Conservation (phyloP, 768 basidiomycete species). For the Suillus plorans region DNA sequence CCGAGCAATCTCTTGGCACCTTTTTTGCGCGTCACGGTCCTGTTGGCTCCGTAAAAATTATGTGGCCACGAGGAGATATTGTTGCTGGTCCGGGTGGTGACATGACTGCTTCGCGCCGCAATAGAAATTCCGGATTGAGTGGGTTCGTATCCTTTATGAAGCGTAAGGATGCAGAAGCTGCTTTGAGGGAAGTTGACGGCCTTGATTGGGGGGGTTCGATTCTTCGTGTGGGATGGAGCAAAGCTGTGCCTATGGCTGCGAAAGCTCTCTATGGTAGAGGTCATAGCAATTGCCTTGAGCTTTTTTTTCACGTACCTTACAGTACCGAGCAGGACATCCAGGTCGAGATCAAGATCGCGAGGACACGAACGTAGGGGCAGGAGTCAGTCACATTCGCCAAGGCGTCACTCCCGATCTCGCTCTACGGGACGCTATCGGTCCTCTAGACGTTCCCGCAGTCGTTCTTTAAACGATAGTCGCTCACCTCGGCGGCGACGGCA, state of each 20-base stretch:
- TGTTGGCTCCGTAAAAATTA: conserved; percentile 95
- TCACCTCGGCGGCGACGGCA: conserved; percentile 42
- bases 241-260: conserved; percentile 84
- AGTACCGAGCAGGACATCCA: conserved; percentile 20
- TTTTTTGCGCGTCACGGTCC: conserved; percentile 92
- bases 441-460: conserved; percentile 51
- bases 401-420: conserved; percentile 36
- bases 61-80: conserved; percentile 94
- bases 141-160: conserved; percentile 99
- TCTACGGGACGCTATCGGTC: conserved; percentile 36
- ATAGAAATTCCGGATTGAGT: conserved; percentile 76
- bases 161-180: conserved; percentile 85
- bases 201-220: conserved; percentile 92
- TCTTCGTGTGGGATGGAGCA: conserved; percentile 94
- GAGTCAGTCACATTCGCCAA: conserved; percentile 29
- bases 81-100: conserved; percentile 68
- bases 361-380: conserved; percentile 26
- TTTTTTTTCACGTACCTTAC: neutral
- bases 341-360: conserved; percentile 35
- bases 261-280: conserved; percentile 77
- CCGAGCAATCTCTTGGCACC: conserved; percentile 79
- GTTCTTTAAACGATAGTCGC: conserved; percentile 42
- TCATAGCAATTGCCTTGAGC: neutral
- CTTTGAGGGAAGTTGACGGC: conserved; percentile 88
- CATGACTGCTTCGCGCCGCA: conserved; percentile 69